Percentiles rank a stretch among this genome's conserved stretches.
phyloP scores from a whole-genome alignment of 768 basidiomycete genomes.

The Lactarius akahatsu region DNA sequence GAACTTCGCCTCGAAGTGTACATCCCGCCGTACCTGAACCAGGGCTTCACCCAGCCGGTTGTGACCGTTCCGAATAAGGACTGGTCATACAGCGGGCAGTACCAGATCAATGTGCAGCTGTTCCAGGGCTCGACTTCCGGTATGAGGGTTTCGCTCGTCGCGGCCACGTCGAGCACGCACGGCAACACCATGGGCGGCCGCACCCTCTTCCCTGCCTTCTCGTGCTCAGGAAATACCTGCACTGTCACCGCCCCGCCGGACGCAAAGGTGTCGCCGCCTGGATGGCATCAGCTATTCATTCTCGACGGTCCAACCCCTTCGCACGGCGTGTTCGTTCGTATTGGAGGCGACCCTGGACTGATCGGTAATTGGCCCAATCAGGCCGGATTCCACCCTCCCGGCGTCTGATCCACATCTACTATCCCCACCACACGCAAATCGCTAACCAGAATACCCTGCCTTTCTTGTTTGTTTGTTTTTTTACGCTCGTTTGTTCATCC shows the following conservation, averaged over 20 bases:
- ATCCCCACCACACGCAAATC: not conserved
- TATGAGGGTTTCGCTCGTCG: conserved; percentile 65
- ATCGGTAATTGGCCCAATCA: conserved; percentile 74
- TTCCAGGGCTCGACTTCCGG: conserved; percentile 42
- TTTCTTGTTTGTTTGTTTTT: not conserved
- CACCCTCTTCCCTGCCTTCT: conserved; percentile 71
- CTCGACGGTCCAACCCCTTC: conserved; percentile 80
- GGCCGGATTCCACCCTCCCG: conserved; percentile 67
- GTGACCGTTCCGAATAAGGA: conserved; percentile 60
- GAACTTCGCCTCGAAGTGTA: conserved; percentile 82
- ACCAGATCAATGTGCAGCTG: conserved; percentile 49
- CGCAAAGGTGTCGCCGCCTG: conserved; percentile 63
- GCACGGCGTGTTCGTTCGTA: conserved; percentile 69
- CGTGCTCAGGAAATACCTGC: conserved; percentile 66
- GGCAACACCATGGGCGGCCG: conserved; percentile 75
- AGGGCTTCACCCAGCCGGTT: conserved; percentile 59
- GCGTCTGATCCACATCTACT: conserved; percentile 41
- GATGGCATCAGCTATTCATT: conserved; percentile 75
- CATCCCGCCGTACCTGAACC: conserved; percentile 79
- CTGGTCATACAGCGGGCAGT: conserved; percentile 58
- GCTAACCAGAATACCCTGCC: not conserved
- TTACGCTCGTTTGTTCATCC: not conserved
- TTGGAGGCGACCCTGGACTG: conserved; percentile 70
- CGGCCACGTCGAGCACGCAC: conserved; percentile 75
- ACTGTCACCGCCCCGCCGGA: conserved; percentile 79